Base-by-base conservation (phyloP, 1,284 basidiomycete species). In the Quambalaria eucalypti region DNA sequence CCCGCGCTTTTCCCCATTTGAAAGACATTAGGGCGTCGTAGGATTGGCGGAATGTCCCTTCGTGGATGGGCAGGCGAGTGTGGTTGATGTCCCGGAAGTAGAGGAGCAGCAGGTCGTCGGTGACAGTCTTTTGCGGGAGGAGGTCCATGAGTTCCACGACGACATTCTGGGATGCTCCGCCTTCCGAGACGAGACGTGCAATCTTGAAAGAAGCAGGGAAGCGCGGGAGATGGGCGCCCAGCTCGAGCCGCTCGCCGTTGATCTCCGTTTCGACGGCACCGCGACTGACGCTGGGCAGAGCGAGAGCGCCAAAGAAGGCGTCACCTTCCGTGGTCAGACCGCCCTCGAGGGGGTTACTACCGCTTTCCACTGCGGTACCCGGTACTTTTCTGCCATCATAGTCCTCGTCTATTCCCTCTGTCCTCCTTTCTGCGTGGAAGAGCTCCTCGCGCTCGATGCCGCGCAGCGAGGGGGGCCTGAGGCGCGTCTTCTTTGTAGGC, bases 31-130 rank as follows among this genome's bases (percentile, higher is more conserved):
- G 80, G 28, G 88, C 85, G 42, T 84, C 81, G 74, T 91, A 95
- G 0, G 87, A 84, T 30, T 81, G 70, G 50, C 90, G 82, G 76
- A 95, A 95, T 54, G 88, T 85, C 48, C 82, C 82, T 63, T 93
- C 90, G 47, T 88, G 89, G 29, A 95, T 83, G 28, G 90, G 90
- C 76, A 93, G 91, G 38, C 90, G 84, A n/a, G 90, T 90, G 82
- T 88, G 60, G 73, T 95, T 95, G 76, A 91, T 90, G 66, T 72
- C 69, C 28, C 64, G 56, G 48, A 73, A 73, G 56, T 68, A 73
- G 33, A 68, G 67, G 46, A 64, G 52, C 49, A 73, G 59, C 26
- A 73, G 61, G n/a, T 54, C 51, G 36, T 72, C 68, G 23, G 64
- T 64, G 29, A 60, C 58, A 14, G 57, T 53, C 33, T 52, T 56